These are phyloP conservation scores for Tylopilus subfusipes DNA, from an alignment of 768 basidiomycete species.

Conservation along the genomic window DNA sequence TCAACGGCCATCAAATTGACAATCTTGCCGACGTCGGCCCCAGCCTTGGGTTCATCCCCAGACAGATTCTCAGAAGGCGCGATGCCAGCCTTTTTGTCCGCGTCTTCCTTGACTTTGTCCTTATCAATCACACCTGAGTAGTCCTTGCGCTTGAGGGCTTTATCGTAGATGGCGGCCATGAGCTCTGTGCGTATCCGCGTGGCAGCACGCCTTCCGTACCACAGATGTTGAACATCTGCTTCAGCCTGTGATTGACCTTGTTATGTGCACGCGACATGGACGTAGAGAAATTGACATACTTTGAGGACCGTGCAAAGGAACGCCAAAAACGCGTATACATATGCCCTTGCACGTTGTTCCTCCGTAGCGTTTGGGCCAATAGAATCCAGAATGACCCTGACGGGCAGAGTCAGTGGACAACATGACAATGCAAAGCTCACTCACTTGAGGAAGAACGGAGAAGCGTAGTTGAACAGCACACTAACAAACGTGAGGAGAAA, in stretches of 20 bases:
- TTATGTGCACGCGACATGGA: background rate
- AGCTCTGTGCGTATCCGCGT: slow-evolving; percentile 74
- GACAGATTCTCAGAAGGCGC: slow-evolving; percentile 24
- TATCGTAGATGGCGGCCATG: slow-evolving; percentile 86
- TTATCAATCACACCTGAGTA: slow-evolving; percentile 72
- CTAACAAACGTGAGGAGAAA: slow-evolving; percentile 63
- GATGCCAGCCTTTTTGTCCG: slow-evolving; percentile 19
- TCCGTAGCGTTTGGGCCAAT: slow-evolving; percentile 44
- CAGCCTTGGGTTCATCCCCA: slow-evolving; percentile 56
- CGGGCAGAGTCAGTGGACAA: background rate
- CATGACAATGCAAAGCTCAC: slow-evolving; percentile 5
- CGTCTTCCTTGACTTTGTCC: slow-evolving; percentile 32
- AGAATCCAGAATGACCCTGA: slow-evolving; percentile 57
- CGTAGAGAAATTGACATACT: slow-evolving; percentile 3
- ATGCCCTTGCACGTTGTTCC: slow-evolving; percentile 57
- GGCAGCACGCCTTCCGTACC: slow-evolving; percentile 73
- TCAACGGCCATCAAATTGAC: slow-evolving; percentile 87
- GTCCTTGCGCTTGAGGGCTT: slow-evolving; percentile 79
- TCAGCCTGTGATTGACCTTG: slow-evolving; percentile 39
- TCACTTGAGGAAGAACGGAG: slow-evolving; percentile 82
- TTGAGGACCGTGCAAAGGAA: slow-evolving; percentile 50
- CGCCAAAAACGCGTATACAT: slow-evolving; percentile 74
- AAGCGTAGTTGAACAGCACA: slow-evolving; percentile 73
- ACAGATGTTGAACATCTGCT: slow-evolving; percentile 72
- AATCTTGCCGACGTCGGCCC: slow-evolving; percentile 87